Evolutionary conservation across 306 rosid species (phyloP).

Genomic region (Hippophae rhamnoides): DNA sequence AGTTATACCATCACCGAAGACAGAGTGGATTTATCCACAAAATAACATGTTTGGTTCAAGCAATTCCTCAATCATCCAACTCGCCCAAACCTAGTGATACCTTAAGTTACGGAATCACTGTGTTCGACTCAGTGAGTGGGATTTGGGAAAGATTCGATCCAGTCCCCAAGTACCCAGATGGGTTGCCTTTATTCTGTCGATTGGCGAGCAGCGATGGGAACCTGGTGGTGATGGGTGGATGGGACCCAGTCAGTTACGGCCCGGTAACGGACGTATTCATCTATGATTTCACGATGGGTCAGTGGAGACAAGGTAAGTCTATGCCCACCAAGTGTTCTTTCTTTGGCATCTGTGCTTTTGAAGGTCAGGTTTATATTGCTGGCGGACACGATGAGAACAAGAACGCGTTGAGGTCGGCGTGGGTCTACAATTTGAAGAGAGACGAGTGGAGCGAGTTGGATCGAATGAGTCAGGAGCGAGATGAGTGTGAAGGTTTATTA

Average conservation of each 20-base stretch:
- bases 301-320: constrained; percentile 31
- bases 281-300: constrained; percentile 34
- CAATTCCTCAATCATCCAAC: constrained; percentile 16
- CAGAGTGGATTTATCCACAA: constrained; percentile 26
- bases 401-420: constrained; percentile 37
- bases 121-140: constrained; percentile 27
- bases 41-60: constrained; percentile 31
- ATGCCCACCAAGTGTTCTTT: constrained; percentile 43
- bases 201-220: constrained; percentile 43
- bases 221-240: constrained; percentile 51
- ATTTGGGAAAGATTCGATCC: constrained; percentile 33
- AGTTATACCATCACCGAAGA: constrained; percentile 28
- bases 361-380: constrained; percentile 26
- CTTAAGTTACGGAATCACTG: constrained; percentile 25
- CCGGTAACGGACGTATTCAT: constrained; percentile 39
- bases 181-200: constrained; percentile 42
- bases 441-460: constrained; percentile 36
- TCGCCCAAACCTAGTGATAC: constrained; percentile 16
- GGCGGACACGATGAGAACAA: constrained; percentile 55
- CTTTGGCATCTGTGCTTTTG: constrained; percentile 32
- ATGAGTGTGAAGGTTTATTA: constrained; percentile 46
- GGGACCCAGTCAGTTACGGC: constrained; percentile 43
- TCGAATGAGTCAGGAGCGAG: constrained; percentile 38
- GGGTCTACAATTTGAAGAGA: constrained; percentile 28
- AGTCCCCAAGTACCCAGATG: constrained; percentile 38